Evolutionary conservation across 306 rosid species (phyloP).

Genomic region (Psophocarpus tetragonolobus): DNA sequence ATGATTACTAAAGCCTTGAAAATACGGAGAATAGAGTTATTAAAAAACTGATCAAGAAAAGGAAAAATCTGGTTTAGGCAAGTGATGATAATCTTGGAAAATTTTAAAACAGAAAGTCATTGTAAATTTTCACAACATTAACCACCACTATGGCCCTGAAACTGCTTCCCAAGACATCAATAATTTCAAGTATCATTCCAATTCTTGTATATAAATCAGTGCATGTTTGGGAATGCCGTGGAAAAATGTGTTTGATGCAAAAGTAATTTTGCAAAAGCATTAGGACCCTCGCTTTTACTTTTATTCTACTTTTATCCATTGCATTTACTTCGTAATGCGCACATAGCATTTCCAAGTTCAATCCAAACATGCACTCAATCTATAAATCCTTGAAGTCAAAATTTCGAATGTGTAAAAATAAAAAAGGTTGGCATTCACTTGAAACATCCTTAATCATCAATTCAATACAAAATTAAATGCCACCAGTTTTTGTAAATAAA

Average conservation of each 20-base stretch:
- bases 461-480: conserved; percentile 2
- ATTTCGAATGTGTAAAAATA: conserved; percentile 1
- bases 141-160: conserved; percentile 25
- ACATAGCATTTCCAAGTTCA: too few relatives aligned
- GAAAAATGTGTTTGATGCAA: too few relatives aligned
- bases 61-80: conserved; percentile 16
- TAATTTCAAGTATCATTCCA: conserved; percentile 16
- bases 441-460: conserved; percentile 8
- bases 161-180: conserved; percentile 29
- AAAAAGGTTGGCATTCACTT: conserved; percentile 9
- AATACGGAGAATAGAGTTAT: conserved; percentile 4
- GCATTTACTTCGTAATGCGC: too few relatives aligned
- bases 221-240: too few relatives aligned
- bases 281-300: too few relatives aligned
- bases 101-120: not conserved
- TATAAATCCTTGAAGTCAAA: conserved; percentile 8
- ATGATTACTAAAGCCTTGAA: conserved; percentile 8
- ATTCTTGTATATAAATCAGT: not conserved
- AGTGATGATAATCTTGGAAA: conserved; percentile 3
- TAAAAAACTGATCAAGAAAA: conserved; percentile 30
- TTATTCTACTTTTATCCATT: too few relatives aligned
- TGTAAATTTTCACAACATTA: conserved; percentile 3
- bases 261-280: too few relatives aligned
- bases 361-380: too few relatives aligned
- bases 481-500: not conserved